These are phyloP conservation scores for Pseudocercospora fijiensis DNA, from an alignment of 2,329 filamentous ascomycete species.

Conservation along the genomic window DNA sequence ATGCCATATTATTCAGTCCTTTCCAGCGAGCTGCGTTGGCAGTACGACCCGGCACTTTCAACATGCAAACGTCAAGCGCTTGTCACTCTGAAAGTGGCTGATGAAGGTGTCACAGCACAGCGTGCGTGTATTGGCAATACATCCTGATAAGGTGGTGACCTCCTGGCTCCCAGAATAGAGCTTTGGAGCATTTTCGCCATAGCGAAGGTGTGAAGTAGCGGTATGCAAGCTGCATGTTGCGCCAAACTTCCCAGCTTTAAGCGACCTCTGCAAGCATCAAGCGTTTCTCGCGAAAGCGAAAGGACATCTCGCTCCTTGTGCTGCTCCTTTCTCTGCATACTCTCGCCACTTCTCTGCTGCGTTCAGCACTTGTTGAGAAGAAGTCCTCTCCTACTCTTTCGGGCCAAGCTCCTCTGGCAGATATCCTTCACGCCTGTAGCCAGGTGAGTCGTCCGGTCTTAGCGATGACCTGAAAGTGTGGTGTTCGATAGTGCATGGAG, in stretches of 20 bases:
- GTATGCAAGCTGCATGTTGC: background rate
- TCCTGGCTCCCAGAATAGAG: background rate
- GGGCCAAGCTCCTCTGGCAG: background rate
- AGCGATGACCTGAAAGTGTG: no score
- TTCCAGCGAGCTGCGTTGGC: slow-evolving; percentile 7
- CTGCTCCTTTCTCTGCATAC: background rate
- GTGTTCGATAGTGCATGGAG: background rate
- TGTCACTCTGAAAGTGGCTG: background rate
- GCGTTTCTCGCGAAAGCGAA: background rate
- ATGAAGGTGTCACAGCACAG: background rate
- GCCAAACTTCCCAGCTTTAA: background rate
- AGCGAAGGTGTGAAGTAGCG: background rate
- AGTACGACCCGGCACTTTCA: background rate
- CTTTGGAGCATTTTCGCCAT: background rate
- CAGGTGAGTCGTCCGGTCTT: no score
- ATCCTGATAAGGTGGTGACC: background rate
- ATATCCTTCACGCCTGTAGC: background rate
- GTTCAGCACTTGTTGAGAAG: background rate
- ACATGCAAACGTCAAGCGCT: slow-evolving; percentile 2
- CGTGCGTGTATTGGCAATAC: slow-evolving; percentile 8
- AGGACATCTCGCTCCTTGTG: background rate
- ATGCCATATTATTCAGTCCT: background rate
- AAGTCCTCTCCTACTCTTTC: background rate
- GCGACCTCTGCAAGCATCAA: background rate
- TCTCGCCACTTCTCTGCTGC: background rate